Percentiles rank a stretch among this genome's conserved stretches.
Evolutionary conservation across 495 filamentous ascomycete species (phyloP).

Genomic region (Chaetomium fimeti): DNA sequence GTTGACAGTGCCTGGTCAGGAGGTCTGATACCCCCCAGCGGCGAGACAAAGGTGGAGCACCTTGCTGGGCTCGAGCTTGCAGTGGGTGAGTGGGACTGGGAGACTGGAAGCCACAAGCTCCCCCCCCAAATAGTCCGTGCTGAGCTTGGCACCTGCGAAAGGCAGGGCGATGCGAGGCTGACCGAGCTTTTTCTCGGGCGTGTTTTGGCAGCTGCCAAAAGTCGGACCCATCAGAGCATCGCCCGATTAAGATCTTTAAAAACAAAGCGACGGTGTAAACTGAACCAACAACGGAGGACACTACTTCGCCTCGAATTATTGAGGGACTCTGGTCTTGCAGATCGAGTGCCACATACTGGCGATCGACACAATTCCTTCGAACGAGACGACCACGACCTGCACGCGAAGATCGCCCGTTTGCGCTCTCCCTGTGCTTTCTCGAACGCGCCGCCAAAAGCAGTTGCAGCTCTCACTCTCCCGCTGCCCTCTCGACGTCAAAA

Average conservation of each 20-base stretch:
- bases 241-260: constrained; percentile 4
- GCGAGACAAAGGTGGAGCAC: constrained; percentile 1
- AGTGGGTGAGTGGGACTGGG: too few relatives aligned
- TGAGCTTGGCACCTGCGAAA: constrained; percentile 8
- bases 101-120: constrained; percentile 4
- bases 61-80: background rate
- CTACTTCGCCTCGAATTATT: background rate
- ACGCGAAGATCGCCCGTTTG: background rate
- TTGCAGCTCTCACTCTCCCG: background rate
- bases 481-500: background rate
- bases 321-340: background rate
- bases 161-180: constrained; percentile 23
- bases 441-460: background rate
- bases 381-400: background rate
- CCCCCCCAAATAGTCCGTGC: constrained; percentile 13
- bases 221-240: constrained; percentile 9
- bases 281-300: background rate
- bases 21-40: constrained; percentile 5
- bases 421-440: constrained; percentile 9
- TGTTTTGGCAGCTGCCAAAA: constrained; percentile 31
- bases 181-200: constrained; percentile 28
- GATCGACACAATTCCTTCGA: constrained; percentile 12
- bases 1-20: constrained; percentile 9
- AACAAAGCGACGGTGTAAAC: constrained; percentile 10
- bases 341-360: background rate